Percentiles rank a stretch among this genome's conserved stretches.
Conservation (phyloP, 306 rosid species). For the Geum urbanum region DNA sequence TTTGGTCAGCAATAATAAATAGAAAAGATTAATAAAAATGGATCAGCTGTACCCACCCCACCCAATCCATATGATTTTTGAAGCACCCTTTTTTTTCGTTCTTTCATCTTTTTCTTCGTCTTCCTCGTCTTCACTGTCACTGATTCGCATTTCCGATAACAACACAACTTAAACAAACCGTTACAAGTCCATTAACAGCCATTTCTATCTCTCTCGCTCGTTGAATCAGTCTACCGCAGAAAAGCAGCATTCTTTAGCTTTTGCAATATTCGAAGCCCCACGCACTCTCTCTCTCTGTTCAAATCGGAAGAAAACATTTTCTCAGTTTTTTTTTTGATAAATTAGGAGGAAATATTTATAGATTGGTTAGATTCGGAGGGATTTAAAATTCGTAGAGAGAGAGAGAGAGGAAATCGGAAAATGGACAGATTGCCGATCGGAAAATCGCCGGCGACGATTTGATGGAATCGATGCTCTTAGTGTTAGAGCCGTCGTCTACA, state of each 20-base stretch:
- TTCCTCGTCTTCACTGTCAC: constrained; percentile 40
- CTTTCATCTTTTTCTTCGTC: not conserved
- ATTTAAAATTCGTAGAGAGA: not conserved
- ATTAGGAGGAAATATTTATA: not conserved
- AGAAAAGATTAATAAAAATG: constrained; percentile 9
- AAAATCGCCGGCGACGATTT: constrained; percentile 56
- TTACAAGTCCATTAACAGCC: constrained; percentile 5
- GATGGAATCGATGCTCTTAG: constrained; percentile 52
- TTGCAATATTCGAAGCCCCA: not conserved
- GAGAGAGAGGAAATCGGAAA: constrained; percentile 10
- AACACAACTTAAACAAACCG: constrained; percentile 5
- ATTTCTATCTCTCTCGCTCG: not conserved
- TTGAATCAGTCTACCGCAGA: constrained; percentile 28
- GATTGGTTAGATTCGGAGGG: not conserved
- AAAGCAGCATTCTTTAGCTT: constrained; percentile 9
- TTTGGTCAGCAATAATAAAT: not conserved
- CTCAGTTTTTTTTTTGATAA: not conserved
- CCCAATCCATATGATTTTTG: constrained; percentile 38
- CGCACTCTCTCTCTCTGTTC: constrained; percentile 4
- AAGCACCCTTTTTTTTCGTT: constrained; percentile 5
- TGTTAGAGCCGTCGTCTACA: constrained; percentile 31
- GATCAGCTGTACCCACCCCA: constrained; percentile 54
- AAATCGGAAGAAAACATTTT: constrained; percentile 27
- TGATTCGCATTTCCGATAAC: constrained; percentile 26
- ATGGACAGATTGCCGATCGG: constrained; percentile 58